Percentiles rank a stretch among this genome's conserved stretches.
Conservation (phyloP, 2,329 filamentous ascomycete genomes). For the Dactylella cylindrospora region DNA sequence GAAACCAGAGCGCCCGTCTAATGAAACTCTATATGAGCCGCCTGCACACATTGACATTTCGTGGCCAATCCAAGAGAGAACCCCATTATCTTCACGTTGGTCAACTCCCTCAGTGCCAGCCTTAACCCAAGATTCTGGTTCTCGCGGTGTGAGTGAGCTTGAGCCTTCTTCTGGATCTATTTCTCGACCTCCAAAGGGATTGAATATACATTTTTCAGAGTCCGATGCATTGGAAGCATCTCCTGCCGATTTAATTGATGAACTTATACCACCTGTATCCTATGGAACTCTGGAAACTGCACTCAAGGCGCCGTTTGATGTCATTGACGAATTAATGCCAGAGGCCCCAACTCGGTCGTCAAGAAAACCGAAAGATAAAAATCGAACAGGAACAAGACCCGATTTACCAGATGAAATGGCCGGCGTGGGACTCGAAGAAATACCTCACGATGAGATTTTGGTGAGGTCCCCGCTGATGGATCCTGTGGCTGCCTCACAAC, state of each 20-base stretch:
- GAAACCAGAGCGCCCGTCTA: constrained; percentile 24
- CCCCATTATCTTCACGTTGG: not conserved
- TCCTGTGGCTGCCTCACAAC: too few species aligned
- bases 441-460: too few species aligned
- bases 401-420: too few species aligned
- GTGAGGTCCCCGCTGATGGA: too few species aligned
- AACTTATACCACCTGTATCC: not conserved
- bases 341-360: not conserved
- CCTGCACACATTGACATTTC: constrained; percentile 5
- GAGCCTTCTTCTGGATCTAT: not conserved
- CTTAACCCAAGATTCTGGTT: too few species aligned
- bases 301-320: not conserved
- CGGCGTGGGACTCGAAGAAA: too few species aligned
- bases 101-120: too few species aligned
- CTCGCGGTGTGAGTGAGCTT: not conserved
- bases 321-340: constrained; percentile 30
- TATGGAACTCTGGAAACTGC: not conserved
- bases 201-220: constrained; percentile 1
- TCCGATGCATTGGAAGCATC: not conserved
- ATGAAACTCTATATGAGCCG: constrained; percentile 14
- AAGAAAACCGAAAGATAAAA: not conserved
- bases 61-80: constrained; percentile 11
- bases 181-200: not conserved
- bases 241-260: constrained; percentile 13
- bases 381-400: too few species aligned